These are phyloP conservation scores for Penicillium sp. DNA, from an alignment of 2,329 filamentous ascomycete species.

Conservation along the genomic window DNA sequence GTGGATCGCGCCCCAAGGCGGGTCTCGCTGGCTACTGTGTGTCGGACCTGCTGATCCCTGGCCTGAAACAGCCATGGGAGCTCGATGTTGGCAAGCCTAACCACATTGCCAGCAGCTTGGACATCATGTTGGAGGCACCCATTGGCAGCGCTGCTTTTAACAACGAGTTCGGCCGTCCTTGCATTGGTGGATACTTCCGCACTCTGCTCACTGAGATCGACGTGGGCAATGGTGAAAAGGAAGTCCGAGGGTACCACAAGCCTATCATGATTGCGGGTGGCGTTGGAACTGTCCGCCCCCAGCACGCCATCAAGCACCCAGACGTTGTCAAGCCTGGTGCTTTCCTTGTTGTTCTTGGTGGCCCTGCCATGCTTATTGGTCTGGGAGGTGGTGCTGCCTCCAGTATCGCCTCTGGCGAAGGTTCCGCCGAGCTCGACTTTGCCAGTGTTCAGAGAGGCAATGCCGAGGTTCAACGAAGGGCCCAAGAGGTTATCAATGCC, in stretches of 20 bases:
- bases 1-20: conserved; percentile 88
- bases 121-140: conserved; percentile 96
- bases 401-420: conserved; percentile 81
- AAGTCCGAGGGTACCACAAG: conserved; percentile 91
- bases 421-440: conserved; percentile 89
- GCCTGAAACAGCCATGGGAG: conserved; percentile 81
- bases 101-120: conserved; percentile 88
- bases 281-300: conserved; percentile 83
- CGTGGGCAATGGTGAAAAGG: conserved; percentile 58
- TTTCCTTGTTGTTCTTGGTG: conserved; percentile 86
- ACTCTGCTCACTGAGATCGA: conserved; percentile 73
- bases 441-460: conserved; percentile 96
- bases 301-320: conserved; percentile 82
- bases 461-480: conserved; percentile 89
- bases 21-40: conserved; percentile 92
- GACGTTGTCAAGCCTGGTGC: conserved; percentile 79
- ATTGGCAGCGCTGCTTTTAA: conserved; percentile 95
- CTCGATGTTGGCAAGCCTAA: conserved; percentile 80
- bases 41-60: conserved; percentile 87
- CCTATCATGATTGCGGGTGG: conserved; percentile 98
- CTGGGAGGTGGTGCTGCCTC: conserved; percentile 93
- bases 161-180: conserved; percentile 93
- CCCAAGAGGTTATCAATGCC: conserved; percentile 96
- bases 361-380: conserved; percentile 95
- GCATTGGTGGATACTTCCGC: conserved; percentile 83